Percentiles rank a stretch among this genome's conserved stretches.
phyloP scores from a whole-genome alignment of 331 rosid genomes.

The Malus hybrid region DNA sequence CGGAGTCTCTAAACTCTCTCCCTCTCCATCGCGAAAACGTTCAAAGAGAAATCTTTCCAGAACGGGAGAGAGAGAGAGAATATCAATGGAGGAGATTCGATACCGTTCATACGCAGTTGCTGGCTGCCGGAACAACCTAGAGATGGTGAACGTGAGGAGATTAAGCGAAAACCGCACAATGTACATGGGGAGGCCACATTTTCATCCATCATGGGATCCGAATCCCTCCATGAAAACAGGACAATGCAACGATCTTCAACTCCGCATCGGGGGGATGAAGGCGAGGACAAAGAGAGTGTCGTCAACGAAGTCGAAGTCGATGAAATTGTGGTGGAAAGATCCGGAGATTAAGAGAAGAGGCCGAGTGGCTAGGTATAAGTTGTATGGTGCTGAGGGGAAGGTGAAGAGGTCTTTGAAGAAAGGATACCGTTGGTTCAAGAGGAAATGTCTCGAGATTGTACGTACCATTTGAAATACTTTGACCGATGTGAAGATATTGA shows the following conservation, averaged over 20 bases:
- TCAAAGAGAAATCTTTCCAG: neutral
- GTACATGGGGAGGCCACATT: neutral
- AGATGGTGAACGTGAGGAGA: slow-evolving; percentile 10
- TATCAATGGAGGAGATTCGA: neutral
- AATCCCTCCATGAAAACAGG: neutral
- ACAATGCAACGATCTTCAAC: neutral
- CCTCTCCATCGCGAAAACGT: neutral
- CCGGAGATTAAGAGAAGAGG: slow-evolving; percentile 49
- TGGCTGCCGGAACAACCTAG: neutral
- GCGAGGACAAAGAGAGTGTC: neutral
- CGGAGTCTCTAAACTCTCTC: neutral
- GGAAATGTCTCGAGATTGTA: slow-evolving; percentile 33
- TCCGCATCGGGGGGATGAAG: neutral
- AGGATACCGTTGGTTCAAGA: slow-evolving; percentile 63
- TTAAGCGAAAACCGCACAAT: slow-evolving; percentile 13
- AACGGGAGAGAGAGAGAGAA: neutral
- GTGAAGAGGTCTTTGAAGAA: slow-evolving; percentile 49
- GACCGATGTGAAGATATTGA: neutral
- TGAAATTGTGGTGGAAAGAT: slow-evolving; percentile 52
- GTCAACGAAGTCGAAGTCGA: neutral
- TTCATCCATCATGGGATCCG: neutral
- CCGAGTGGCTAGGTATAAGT: slow-evolving; percentile 45
- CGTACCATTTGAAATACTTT: slow-evolving; percentile 12
- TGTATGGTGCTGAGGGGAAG: slow-evolving; percentile 49
- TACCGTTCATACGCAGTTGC: neutral